Evolutionary conservation across 2,329 filamentous ascomycete species (phyloP).

Genomic region (Sporothrix inflata): DNA sequence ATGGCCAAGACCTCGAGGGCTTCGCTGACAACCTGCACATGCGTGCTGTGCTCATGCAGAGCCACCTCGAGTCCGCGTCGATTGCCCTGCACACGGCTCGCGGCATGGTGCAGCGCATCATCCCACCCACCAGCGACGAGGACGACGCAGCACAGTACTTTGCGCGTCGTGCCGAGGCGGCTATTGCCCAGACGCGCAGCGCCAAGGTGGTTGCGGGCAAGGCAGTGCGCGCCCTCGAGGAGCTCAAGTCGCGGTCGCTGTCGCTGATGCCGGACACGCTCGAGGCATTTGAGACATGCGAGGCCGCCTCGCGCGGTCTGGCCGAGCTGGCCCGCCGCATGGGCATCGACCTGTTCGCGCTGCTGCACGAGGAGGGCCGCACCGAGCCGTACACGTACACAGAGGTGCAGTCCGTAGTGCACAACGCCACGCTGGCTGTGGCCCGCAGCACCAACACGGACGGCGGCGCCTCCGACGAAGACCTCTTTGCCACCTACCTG

Average conservation of each 20-base stretch:
- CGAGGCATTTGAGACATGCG: constrained; percentile 71
- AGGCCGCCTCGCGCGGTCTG: constrained; percentile 66
- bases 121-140: constrained; percentile 62
- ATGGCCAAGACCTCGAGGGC: constrained; percentile 61
- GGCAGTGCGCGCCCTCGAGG: constrained; percentile 73
- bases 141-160: constrained; percentile 71
- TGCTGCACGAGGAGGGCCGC: constrained; percentile 74
- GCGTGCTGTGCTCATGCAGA: constrained; percentile 75
- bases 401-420: constrained; percentile 68
- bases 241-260: constrained; percentile 75
- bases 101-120: constrained; percentile 66
- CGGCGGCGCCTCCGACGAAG: constrained; percentile 55
- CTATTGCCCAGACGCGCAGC: constrained; percentile 76
- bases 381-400: constrained; percentile 66
- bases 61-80: constrained; percentile 77
- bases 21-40: constrained; percentile 81
- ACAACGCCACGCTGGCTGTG: constrained; percentile 50
- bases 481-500: constrained; percentile 70
- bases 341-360: constrained; percentile 65
- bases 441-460: constrained; percentile 27
- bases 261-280: constrained; percentile 70
- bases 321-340: constrained; percentile 68
- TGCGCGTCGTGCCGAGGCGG: constrained; percentile 68
- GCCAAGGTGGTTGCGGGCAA: constrained; percentile 83
- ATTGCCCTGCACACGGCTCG: constrained; percentile 66